Conservation (phyloP, 192 early-diverging fungal genomes). For the Helicostylum pulchrum region DNA sequence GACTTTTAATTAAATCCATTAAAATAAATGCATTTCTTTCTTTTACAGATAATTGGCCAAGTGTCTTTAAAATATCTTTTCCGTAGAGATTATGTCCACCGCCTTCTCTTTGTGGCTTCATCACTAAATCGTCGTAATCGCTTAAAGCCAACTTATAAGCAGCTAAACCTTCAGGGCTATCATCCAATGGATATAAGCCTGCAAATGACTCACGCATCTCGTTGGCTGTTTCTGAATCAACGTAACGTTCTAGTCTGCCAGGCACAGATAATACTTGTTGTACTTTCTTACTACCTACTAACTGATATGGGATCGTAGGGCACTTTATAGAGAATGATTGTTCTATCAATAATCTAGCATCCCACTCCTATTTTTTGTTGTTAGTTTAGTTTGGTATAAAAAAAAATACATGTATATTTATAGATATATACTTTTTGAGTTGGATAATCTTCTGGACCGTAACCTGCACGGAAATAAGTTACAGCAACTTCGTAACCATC, state of each 20-base stretch:
- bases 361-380: conserved; percentile 73
- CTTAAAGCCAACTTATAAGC: conserved; percentile 66
- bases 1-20: conserved; percentile 91
- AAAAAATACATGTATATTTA: not conserved
- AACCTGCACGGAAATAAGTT: conserved; percentile 88
- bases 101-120: conserved; percentile 97
- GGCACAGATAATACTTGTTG: conserved; percentile 88
- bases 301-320: conserved; percentile 86
- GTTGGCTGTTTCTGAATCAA: conserved; percentile 43
- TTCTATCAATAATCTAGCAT: conserved; percentile 82
- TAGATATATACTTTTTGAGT: conserved; percentile 53
- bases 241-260: conserved; percentile 77
- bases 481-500: conserved; percentile 77
- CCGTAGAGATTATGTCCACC: conserved; percentile 96
- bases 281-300: conserved; percentile 94
- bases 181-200: conserved; percentile 87
- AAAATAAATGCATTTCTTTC: conserved; percentile 87
- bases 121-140: conserved; percentile 69
- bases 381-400: not conserved
- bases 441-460: conserved; percentile 85
- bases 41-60: conserved; percentile 52
- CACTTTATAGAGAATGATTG: conserved; percentile 81
- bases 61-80: conserved; percentile 62
- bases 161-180: conserved; percentile 54
- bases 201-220: conserved; percentile 77